Conservation (phyloP, 257 asterid species). For the Gentiana straminea region DNA sequence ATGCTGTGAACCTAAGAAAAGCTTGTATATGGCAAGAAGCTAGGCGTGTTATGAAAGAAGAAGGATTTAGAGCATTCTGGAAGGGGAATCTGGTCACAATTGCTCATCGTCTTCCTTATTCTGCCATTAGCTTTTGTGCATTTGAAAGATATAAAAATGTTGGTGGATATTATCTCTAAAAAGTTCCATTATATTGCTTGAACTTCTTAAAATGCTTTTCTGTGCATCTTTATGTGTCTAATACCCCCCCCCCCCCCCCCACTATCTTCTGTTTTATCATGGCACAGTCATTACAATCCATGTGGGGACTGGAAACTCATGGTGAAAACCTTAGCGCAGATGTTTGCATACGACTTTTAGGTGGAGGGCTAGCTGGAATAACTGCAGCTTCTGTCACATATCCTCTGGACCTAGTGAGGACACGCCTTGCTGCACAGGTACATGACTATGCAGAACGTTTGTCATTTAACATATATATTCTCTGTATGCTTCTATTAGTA, state of each 20-base stretch:
- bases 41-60: slow-evolving; percentile 51
- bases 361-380: slow-evolving; percentile 87
- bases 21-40: slow-evolving; percentile 73
- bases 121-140: slow-evolving; percentile 72
- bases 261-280: slow-evolving; percentile 1
- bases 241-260: neutral
- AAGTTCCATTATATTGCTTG: slow-evolving; percentile 3
- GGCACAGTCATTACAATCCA: slow-evolving; percentile 40
- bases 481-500: neutral
- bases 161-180: slow-evolving; percentile 45
- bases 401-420: slow-evolving; percentile 81
- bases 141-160: slow-evolving; percentile 84
- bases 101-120: slow-evolving; percentile 78
- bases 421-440: slow-evolving; percentile 83
- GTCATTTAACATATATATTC: too few relatives aligned
- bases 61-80: slow-evolving; percentile 82
- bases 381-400: slow-evolving; percentile 82
- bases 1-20: slow-evolving; percentile 40
- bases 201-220: neutral
- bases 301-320: slow-evolving; percentile 42
- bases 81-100: slow-evolving; percentile 84
- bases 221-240: slow-evolving; percentile 7
- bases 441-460: neutral
- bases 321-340: slow-evolving; percentile 55
- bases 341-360: slow-evolving; percentile 55